phyloP scores from a whole-genome alignment of 2,329 filamentous ascomycete species.

The Fusarium sp. region DNA sequence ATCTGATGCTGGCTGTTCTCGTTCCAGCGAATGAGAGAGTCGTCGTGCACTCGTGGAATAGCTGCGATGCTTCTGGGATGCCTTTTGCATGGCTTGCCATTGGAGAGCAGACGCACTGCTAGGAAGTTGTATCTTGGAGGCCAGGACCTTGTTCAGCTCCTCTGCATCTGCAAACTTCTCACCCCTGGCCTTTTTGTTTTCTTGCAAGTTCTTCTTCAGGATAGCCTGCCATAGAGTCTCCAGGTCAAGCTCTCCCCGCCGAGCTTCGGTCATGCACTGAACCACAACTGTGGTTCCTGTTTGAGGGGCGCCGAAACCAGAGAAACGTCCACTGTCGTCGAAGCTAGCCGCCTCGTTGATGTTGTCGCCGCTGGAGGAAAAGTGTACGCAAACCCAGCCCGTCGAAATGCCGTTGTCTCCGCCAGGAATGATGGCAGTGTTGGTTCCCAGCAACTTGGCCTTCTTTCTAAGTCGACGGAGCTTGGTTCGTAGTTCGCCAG shows the following conservation, averaged over 20 bases:
- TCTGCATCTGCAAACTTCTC: conserved; percentile 36
- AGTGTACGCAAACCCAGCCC: conserved; percentile 96
- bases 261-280: conserved; percentile 68
- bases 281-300: conserved; percentile 66
- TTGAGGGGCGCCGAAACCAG: conserved; percentile 77
- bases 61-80: conserved; percentile 49
- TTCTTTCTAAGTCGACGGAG: conserved; percentile 83
- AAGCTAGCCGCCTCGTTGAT: conserved; percentile 57
- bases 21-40: conserved; percentile 20
- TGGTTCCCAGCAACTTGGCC: conserved; percentile 82
- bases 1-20: neutral
- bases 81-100: conserved; percentile 51
- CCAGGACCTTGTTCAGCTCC: conserved; percentile 47
- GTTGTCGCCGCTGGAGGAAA: conserved; percentile 76
- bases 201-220: conserved; percentile 51
- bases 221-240: conserved; percentile 64
- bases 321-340: conserved; percentile 68
- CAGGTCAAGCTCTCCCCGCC: conserved; percentile 64
- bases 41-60: conserved; percentile 50
- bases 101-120: conserved; percentile 46
- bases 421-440: conserved; percentile 71
- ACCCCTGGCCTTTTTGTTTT: conserved; percentile 47
- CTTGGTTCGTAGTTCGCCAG: conserved; percentile 92
- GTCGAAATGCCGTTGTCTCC: conserved; percentile 89
- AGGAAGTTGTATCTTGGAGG: conserved; percentile 50